Conservation (phyloP, 192 early-diverging fungal species). For the Tieghemiomyces parasiticus region DNA sequence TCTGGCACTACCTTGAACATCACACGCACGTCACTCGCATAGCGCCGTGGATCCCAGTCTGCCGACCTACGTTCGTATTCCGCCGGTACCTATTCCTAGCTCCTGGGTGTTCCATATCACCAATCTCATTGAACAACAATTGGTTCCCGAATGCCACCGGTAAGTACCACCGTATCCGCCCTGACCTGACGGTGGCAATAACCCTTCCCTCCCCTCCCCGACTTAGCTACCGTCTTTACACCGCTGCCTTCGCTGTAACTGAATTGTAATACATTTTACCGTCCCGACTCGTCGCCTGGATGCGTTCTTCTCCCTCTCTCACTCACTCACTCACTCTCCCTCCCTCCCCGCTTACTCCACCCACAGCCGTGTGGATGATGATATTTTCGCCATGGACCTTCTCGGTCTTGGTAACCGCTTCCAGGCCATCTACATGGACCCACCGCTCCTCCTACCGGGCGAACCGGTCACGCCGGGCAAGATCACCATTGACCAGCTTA, state of each 20-base stretch:
- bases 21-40: too few relatives aligned
- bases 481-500: slow-evolving; percentile 48
- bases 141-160: too few relatives aligned
- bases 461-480: slow-evolving; percentile 39
- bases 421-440: slow-evolving; percentile 85
- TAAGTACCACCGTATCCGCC: too few relatives aligned
- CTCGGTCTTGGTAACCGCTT: slow-evolving; percentile 49
- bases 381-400: slow-evolving; percentile 16
- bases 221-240: not conserved
- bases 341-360: not conserved
- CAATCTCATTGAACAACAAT: slow-evolving; percentile 20
- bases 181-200: too few relatives aligned
- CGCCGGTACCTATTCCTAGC: slow-evolving; percentile 63
- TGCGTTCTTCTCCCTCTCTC: too few relatives aligned
- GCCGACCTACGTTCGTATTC: slow-evolving; percentile 82
- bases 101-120: slow-evolving; percentile 76
- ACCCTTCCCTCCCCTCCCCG: too few relatives aligned
- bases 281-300: too few relatives aligned
- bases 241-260: too few relatives aligned
- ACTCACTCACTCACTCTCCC: too few relatives aligned
- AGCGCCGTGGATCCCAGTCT: slow-evolving; percentile 66
- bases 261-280: too few relatives aligned
- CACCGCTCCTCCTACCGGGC: slow-evolving; percentile 58
- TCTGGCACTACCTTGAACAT: too few relatives aligned
- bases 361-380: not conserved